Base-by-base conservation (phyloP, 352 stramenopile genomes). In the Blastocystis sp. region DNA sequence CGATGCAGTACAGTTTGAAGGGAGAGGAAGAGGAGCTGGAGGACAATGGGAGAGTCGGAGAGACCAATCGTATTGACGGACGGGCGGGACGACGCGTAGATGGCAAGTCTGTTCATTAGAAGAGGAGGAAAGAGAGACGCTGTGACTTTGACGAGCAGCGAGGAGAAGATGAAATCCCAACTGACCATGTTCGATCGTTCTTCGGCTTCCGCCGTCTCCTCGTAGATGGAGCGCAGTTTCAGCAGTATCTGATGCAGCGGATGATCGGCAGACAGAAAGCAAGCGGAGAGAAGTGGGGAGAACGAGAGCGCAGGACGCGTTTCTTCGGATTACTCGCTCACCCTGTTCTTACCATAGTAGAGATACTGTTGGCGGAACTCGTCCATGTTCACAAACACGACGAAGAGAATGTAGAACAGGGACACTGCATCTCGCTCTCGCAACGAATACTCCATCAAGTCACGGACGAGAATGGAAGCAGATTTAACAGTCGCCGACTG, bases 401-500 rank as follows among this genome's bases (percentile, higher is more conserved):
- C 48, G 38, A 81, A 81, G 8, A 81, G 48, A 48, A 81, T 64
- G 42, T 81, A 81, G 69, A 63, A 81, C 29, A 81, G 48, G 27
- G 14, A 42, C 6, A 61, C 27, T 1, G 69, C 4, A 81, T 81
- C 69, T 59, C 40, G 24, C 4, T 32, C 27, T 27, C 29, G 69
- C 8, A 81, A 44, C 27, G 16, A 3, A n/a, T 29, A 29, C 11
- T 61, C 18, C 8, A 44, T 21, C 9, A 81, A 14, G n/a, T 1
- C 8, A 0, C 53, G 36, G 8, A 81, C 21, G 1, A 61, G 49
- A 4, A 46, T 34, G 36, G 42, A 40, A 2, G 63, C 16, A 18
- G 49, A 64, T 14, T 81, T n/a, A 0, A 44, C 34, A 36, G 44
- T 81, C 53, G 44, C 53, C 24, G 29, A 63, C 46, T 81, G 44